Conservation (phyloP, 345 rosid genomes). For the Eucalyptus pauciflora region DNA sequence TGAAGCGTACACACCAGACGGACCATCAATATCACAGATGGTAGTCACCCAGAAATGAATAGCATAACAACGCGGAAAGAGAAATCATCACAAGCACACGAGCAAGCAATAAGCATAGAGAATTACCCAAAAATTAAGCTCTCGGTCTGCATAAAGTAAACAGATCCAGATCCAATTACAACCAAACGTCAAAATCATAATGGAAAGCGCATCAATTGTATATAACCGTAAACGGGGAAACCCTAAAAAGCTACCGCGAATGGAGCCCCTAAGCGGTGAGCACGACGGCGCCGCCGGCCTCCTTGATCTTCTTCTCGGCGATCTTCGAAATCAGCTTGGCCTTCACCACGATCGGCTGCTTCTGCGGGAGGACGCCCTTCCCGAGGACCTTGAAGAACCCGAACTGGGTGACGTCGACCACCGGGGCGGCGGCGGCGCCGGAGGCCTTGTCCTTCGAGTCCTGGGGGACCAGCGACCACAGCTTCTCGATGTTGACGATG, state of each 20-base stretch:
- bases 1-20: background rate
- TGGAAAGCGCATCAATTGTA: background rate
- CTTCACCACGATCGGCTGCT: conserved; percentile 27
- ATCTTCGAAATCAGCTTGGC: conserved; percentile 28
- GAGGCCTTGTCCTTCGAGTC: conserved; percentile 25
- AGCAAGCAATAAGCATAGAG: background rate
- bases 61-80: background rate
- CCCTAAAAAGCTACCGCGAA: background rate
- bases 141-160: background rate
- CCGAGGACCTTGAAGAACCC: conserved; percentile 33
- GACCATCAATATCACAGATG: background rate
- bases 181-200: background rate
- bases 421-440: conserved; percentile 17
- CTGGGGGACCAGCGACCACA: conserved; percentile 28
- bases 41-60: background rate
- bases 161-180: background rate
- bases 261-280: conserved; percentile 13
- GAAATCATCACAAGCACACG: background rate
- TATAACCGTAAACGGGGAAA: background rate
- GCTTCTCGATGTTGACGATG: conserved; percentile 31
- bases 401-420: conserved; percentile 25
- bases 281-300: conserved; percentile 33
- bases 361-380: conserved; percentile 20
- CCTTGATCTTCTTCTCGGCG: conserved; percentile 36
- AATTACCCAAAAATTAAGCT: background rate